Conservation (phyloP, 139 green algal genomes). For the Chlamydomonas sp. region DNA sequence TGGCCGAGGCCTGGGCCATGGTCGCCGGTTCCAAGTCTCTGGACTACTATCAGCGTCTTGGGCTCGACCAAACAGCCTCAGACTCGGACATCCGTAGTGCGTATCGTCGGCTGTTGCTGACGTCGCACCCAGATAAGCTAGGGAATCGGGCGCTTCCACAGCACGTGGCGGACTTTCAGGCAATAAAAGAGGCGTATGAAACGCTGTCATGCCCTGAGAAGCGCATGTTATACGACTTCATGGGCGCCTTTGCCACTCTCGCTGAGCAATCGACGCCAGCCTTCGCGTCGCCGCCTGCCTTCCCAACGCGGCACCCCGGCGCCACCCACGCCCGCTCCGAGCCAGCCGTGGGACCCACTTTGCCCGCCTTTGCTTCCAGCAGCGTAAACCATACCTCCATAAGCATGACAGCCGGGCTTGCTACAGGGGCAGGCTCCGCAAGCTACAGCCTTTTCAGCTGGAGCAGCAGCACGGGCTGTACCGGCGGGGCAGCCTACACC, state of each 20-base stretch:
- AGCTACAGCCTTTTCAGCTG: too few relatives aligned
- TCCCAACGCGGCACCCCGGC: not conserved
- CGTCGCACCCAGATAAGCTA: conserved; percentile 11
- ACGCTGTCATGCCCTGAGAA: conserved; percentile 8
- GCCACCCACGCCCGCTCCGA: not conserved
- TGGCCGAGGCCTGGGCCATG: too few relatives aligned
- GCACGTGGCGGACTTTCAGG: not conserved
- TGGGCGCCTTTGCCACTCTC: conserved; percentile 6
- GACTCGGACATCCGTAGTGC: conserved; percentile 1
- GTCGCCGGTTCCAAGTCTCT: not conserved
- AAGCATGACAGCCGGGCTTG: too few relatives aligned
- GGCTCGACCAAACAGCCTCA: not conserved
- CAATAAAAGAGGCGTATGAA: conserved; percentile 17
- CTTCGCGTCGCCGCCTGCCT: not conserved
- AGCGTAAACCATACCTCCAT: too few relatives aligned
- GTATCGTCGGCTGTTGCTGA: not conserved
- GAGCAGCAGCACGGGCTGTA: too few relatives aligned
- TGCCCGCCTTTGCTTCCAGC: too few relatives aligned
- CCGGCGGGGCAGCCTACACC: too few relatives aligned
- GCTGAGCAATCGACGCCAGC: not conserved
- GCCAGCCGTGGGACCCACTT: not conserved
- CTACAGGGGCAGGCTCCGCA: too few relatives aligned
- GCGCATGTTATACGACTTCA: conserved; percentile 22
- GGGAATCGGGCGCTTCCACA: too few relatives aligned
- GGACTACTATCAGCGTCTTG: conserved; percentile 22